Base-by-base conservation (phyloP, 306 rosid species). In the Vigna trinervia region DNA sequence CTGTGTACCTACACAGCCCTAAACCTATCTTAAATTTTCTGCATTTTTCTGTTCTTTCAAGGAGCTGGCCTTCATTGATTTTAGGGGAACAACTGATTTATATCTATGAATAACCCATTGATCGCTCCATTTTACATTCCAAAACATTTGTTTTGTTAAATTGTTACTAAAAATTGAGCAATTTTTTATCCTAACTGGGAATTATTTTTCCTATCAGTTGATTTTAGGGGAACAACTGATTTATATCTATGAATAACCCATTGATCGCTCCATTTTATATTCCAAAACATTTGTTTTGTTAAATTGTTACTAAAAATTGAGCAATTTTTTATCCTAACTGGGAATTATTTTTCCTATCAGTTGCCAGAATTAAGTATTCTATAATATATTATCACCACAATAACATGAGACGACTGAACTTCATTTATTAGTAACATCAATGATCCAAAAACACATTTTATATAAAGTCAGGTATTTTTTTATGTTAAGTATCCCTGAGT, bases 351-450 rank as follows among this genome's bases (percentile, higher is more conserved):
- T 56, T 26, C 26, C 54, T 45, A 57, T 12, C 30, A 15, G 9
- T 73, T 57, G 15, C 51, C 28, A 41, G 23, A 73, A 22, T 58
- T 11, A 43, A 39, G 45, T 8, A 39, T 9, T 39, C 8, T 9
- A 39, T 9, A 1, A 22, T 39, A 52, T 53, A 65, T 52, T 41
- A 65, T 58, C 17, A 11, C 68, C 5, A 54, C 23, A 57, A 36
- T 36, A 6, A 5, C 54, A 39, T 22, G 62, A 77, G 45, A 28
- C 45, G 68, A 41, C 32, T 11, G 59, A 23, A 56, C 32, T 53
- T 26, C 41, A 77, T 54, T 19, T 38, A 38, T 36, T 64, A 51
- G 79, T 22, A 57, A 38, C 59, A 28, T 26, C 46, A 56, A 67
- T 9, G 12, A 46, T 52, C 19, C 30, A 60, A 60, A 60, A 76